Evolutionary conservation across 148 eudicot species (phyloP).

Genomic region (Selenicereus undatus): DNA sequence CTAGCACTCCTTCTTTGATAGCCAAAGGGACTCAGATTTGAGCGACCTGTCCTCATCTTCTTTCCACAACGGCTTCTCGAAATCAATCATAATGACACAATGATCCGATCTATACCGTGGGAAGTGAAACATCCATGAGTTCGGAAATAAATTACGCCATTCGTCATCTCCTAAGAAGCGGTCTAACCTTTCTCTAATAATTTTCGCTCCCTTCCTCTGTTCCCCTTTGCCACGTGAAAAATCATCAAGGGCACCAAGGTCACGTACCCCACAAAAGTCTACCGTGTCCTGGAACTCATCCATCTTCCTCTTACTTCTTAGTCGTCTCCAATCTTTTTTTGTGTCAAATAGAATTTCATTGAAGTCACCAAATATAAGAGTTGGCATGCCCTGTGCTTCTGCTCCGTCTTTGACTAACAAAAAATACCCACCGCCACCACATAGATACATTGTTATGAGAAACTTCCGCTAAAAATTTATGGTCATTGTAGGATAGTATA

Average conservation of each 20-base stretch:
- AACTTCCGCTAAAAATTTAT: neutral
- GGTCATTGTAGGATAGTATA: neutral
- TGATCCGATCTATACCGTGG: neutral
- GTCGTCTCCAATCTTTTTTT: neutral
- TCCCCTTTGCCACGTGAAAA: neutral
- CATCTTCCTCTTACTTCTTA: neutral
- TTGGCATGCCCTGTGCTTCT: neutral
- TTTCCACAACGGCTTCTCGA: neutral
- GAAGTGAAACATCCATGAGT: no score
- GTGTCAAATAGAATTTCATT: neutral
- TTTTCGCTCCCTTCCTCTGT: no score
- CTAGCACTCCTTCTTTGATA: neutral
- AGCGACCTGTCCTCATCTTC: neutral
- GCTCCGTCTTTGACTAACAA: neutral
- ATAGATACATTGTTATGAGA: accelerated
- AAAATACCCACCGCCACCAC: neutral
- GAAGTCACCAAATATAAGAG: neutral
- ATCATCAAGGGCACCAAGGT: neutral
- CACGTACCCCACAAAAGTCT: neutral
- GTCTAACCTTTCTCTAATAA: no score
- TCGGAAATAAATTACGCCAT: no score
- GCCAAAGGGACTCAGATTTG: neutral
- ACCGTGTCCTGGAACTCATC: neutral
- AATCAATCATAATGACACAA: neutral
- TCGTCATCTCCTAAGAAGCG: no score